Evolutionary conservation across 2,329 filamentous ascomycete genomes (phyloP).

Genomic region (Blastomyces silverae): DNA sequence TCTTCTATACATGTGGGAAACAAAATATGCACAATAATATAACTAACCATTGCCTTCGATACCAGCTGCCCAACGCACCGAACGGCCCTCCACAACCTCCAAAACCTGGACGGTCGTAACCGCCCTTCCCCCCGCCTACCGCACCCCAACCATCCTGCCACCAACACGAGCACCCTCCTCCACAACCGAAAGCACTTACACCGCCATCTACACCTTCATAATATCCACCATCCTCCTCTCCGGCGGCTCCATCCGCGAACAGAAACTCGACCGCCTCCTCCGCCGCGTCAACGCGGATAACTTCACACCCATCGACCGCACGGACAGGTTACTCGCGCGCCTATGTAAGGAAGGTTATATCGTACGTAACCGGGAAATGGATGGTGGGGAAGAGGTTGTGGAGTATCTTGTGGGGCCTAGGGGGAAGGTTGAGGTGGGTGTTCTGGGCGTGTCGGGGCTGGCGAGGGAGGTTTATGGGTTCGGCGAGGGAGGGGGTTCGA

Average conservation of each 20-base stretch:
- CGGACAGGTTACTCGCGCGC: slow-evolving; percentile 64
- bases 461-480: slow-evolving; percentile 52
- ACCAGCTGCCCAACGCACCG: slow-evolving; percentile 46
- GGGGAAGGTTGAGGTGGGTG: slow-evolving; percentile 75
- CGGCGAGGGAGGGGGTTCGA: slow-evolving; percentile 21
- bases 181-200: slow-evolving; percentile 69
- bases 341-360: slow-evolving; percentile 82
- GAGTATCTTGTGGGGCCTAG: slow-evolving; percentile 81
- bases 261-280: slow-evolving; percentile 70
- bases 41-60: slow-evolving; percentile 1
- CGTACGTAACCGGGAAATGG: slow-evolving; percentile 61
- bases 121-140: slow-evolving; percentile 62
- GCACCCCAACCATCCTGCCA: slow-evolving; percentile 58
- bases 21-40: neutral
- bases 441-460: slow-evolving; percentile 66
- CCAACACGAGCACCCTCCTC: slow-evolving; percentile 61
- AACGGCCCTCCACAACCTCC: slow-evolving; percentile 44
- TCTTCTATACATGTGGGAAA: neutral
- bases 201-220: slow-evolving; percentile 71
- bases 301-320: slow-evolving; percentile 67
- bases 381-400: slow-evolving; percentile 64
- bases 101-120: slow-evolving; percentile 73
- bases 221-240: slow-evolving; percentile 68
- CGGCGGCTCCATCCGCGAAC: slow-evolving; percentile 67
- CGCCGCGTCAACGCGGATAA: slow-evolving; percentile 66